A percentile compares a stretch with the other conserved stretches of the same genome.
Evolutionary conservation across 2,329 filamentous ascomycete species (phyloP).

Genomic region (Plenodomus tracheiphilus): DNA sequence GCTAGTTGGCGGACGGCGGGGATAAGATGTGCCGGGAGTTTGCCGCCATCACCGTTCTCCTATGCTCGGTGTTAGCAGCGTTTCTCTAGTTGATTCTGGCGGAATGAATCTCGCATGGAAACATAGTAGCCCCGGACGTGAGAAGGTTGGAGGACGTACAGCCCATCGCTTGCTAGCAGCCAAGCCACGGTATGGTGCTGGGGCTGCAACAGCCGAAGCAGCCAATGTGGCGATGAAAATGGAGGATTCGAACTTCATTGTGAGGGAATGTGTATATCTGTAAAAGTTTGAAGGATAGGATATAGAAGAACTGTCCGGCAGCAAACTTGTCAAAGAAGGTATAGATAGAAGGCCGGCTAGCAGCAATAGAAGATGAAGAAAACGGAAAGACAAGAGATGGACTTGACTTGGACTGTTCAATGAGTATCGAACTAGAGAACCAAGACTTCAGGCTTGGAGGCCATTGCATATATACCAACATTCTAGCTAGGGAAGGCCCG

Average conservation of each 20-base stretch:
- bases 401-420: conserved; percentile 8
- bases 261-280: conserved; percentile 6
- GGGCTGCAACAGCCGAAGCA: conserved; percentile 29
- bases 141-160: conserved; percentile 14
- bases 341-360: conserved; percentile 28
- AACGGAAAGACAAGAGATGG: conserved; percentile 11
- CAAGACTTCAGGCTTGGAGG: not conserved
- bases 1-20: conserved; percentile 23
- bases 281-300: conserved; percentile 4
- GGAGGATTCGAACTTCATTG: conserved; percentile 36
- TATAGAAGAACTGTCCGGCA: conserved; percentile 33
- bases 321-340: conserved; percentile 13
- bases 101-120: no score
- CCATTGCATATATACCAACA: conserved; percentile 12
- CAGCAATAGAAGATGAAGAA: conserved; percentile 22
- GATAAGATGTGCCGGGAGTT: conserved; percentile 28
- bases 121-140: no score
- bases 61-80: conserved; percentile 16
- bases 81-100: no score
- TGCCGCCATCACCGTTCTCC: not conserved
- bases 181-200: conserved; percentile 15
- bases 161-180: conserved; percentile 28
- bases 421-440: conserved; percentile 11
- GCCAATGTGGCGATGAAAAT: conserved; percentile 32
- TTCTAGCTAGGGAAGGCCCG: not conserved